A percentile compares a stretch with the other conserved stretches of the same genome.
phyloP scores from a whole-genome alignment of 164 flowering plant species.

The Aristolochia contorta region DNA sequence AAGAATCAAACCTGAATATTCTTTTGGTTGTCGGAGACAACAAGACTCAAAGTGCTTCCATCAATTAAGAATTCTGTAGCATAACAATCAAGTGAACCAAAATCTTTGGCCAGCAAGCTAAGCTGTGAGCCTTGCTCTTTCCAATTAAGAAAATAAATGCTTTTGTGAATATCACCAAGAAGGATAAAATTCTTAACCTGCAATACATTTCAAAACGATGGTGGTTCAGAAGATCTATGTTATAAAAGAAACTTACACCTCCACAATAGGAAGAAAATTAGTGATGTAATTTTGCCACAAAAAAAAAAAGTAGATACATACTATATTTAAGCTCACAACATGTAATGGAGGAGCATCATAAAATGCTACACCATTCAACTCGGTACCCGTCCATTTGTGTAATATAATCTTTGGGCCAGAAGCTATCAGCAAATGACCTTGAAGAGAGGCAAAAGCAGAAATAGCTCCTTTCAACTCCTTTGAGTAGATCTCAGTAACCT shows the following conservation, averaged over 20 bases:
- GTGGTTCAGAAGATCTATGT: not conserved
- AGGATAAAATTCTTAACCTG: slow-evolving; percentile 97
- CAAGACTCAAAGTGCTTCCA: slow-evolving; percentile 83
- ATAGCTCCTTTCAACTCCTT: slow-evolving; percentile 96
- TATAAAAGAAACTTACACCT: too few species aligned
- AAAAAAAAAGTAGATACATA: slow-evolving; percentile 26
- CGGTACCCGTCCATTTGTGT: slow-evolving; percentile 93
- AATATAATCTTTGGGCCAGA: slow-evolving; percentile 95
- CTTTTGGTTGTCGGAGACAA: slow-evolving; percentile 89
- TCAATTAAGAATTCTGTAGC: slow-evolving; percentile 95
- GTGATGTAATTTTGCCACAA: not conserved
- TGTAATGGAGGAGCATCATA: slow-evolving; percentile 87
- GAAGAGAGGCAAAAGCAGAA: slow-evolving; percentile 92
- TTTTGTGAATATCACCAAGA: slow-evolving; percentile 86
- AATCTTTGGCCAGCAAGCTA: slow-evolving; percentile 85
- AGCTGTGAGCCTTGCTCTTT: slow-evolving; percentile 95
- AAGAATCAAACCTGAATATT: slow-evolving; percentile 62
- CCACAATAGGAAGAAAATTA: too few species aligned
- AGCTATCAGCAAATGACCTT: slow-evolving; percentile 88
- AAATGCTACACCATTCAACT: slow-evolving; percentile 87
- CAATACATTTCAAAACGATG: slow-evolving; percentile 4
- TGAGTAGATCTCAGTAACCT: slow-evolving; percentile 91
- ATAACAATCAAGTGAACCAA: slow-evolving; percentile 86
- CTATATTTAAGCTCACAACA: slow-evolving; percentile 97
- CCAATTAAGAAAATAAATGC: slow-evolving; percentile 96